Evolutionary conservation across 1,284 basidiomycete species (phyloP).

Genomic region (Inonotus hispidus): DNA sequence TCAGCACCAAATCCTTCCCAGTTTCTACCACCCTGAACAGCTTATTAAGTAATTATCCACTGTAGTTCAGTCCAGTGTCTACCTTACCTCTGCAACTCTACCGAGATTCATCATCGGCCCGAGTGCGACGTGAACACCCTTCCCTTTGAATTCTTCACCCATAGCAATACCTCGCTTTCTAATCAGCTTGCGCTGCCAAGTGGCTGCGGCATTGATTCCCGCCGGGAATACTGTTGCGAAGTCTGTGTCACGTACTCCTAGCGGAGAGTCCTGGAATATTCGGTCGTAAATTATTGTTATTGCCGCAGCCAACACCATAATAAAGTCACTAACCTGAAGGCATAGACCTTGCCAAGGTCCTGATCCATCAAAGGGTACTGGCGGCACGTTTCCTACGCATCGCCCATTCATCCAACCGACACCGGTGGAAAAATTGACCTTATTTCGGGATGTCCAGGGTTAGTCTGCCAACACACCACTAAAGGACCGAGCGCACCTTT

Average conservation of each 20-base stretch:
- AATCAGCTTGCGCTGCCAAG: conserved; percentile 61
- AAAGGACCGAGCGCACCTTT: conserved; percentile 29
- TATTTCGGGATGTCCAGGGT: conserved; percentile 22
- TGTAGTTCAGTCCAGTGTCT: conserved; percentile 40
- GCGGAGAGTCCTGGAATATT: conserved; percentile 41
- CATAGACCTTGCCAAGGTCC: conserved; percentile 56
- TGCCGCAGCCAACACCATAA: background rate
- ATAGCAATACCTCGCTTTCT: conserved; percentile 69
- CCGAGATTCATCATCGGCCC: conserved; percentile 71
- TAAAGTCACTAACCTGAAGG: conserved; percentile 38
- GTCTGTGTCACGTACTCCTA: conserved; percentile 38
- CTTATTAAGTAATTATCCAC: too few species aligned
- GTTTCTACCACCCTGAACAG: conserved; percentile 55
- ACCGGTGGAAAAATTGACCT: conserved; percentile 49
- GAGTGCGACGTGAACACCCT: conserved; percentile 72
- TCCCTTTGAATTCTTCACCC: conserved; percentile 68
- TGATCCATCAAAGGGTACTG: conserved; percentile 24
- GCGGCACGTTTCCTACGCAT: conserved; percentile 59
- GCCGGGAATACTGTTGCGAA: conserved; percentile 58
- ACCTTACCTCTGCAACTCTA: conserved; percentile 40
- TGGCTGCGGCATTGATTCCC: conserved; percentile 51
- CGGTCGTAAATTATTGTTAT: too few species aligned
- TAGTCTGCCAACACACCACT: background rate
- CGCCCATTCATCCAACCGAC: conserved; percentile 52
- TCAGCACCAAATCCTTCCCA: conserved; percentile 85